Conservation (phyloP, 352 stramenopile genomes). For the Pythium angustatum region DNA sequence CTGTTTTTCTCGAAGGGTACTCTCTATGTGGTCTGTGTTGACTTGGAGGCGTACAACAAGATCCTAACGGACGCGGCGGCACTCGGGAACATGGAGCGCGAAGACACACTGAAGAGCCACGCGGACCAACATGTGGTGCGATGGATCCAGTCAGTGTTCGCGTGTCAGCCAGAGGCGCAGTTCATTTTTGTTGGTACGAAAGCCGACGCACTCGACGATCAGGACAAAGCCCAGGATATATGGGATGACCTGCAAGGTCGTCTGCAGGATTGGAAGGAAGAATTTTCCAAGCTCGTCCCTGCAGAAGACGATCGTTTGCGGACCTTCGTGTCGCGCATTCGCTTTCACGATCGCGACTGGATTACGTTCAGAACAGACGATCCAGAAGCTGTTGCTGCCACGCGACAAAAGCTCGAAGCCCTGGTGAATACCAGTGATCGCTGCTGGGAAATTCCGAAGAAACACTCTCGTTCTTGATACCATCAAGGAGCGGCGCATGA, state of each 20-base stretch:
- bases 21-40: constrained; percentile 8
- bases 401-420: neutral
- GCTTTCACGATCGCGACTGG: neutral
- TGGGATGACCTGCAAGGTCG: neutral
- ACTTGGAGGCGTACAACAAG: constrained; percentile 3
- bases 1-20: constrained; percentile 4
- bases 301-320: neutral
- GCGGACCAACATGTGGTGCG: neutral
- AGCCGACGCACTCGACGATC: neutral
- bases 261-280: neutral
- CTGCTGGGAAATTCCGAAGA: neutral
- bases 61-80: neutral
- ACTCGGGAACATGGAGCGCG: neutral
- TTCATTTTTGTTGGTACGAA: constrained; percentile 22
- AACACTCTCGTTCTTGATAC: neutral
- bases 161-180: constrained; percentile 9
- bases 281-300: neutral
- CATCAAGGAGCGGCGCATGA: neutral
- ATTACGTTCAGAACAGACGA: neutral
- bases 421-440: neutral
- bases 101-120: neutral
- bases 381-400: neutral
- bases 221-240: neutral
- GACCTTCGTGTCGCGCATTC: neutral
- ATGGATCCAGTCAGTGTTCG: constrained; percentile 8